Evolutionary conservation across 441 rosid genomes (phyloP).

Genomic region (Jatropha podagrica): DNA sequence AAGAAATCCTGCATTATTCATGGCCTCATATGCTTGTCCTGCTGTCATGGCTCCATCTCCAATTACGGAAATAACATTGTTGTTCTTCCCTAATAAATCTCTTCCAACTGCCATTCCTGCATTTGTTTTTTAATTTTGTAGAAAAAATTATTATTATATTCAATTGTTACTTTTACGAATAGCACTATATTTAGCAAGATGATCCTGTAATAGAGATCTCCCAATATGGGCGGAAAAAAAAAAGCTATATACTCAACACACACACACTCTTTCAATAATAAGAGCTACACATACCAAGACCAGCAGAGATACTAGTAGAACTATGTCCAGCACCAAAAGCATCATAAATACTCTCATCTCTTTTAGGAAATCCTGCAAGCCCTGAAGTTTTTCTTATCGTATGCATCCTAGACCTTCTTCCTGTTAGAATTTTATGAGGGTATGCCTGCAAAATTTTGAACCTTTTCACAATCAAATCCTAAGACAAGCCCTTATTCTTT

Average conservation of each 20-base stretch:
- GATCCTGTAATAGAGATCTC: too few relatives aligned
- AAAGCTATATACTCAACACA: too few relatives aligned
- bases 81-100: constrained; percentile 56
- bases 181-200: too few relatives aligned
- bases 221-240: too few relatives aligned
- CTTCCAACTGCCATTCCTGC: constrained; percentile 74
- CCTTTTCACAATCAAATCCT: neutral
- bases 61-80: constrained; percentile 67
- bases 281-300: constrained; percentile 47
- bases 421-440: constrained; percentile 72
- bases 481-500: neutral
- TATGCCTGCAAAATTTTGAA: constrained; percentile 49
- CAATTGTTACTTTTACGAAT: neutral
- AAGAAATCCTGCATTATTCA: constrained; percentile 77
- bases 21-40: constrained; percentile 76
- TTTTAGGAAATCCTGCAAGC: constrained; percentile 74
- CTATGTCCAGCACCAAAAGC: constrained; percentile 79
- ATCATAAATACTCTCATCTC: constrained; percentile 70
- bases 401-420: constrained; percentile 71
- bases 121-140: neutral
- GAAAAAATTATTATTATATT: neutral
- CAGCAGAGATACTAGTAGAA: constrained; percentile 82
- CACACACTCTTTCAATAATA: neutral
- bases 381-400: constrained; percentile 70
- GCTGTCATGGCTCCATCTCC: constrained; percentile 92